A percentile compares a stretch with the other conserved stretches of the same genome.
Conservation (phyloP, 495 filamentous ascomycete genomes). For the Penicillium tannophilum region DNA sequence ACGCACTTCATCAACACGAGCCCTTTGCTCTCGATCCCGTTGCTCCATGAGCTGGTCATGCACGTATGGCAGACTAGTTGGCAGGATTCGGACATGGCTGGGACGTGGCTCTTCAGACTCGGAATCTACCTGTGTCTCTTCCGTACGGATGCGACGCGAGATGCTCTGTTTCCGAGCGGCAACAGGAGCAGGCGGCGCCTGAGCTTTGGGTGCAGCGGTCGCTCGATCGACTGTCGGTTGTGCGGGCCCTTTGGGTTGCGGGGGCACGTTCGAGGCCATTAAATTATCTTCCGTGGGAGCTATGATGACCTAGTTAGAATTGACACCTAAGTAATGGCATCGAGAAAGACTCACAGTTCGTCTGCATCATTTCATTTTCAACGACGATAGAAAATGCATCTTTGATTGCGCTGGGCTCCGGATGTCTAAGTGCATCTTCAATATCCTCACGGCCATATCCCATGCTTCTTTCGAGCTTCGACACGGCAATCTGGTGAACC, state of each 20-base stretch:
- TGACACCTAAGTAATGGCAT: background rate
- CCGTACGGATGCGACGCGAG: constrained; percentile 30
- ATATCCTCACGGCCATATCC: constrained; percentile 95
- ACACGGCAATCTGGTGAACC: constrained; percentile 86
- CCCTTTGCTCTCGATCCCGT: constrained; percentile 48
- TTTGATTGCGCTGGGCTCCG: constrained; percentile 96
- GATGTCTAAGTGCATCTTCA: constrained; percentile 84
- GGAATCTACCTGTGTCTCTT: constrained; percentile 30
- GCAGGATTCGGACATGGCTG: constrained; percentile 85
- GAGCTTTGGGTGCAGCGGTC: constrained; percentile 25
- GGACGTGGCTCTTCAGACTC: constrained; percentile 47
- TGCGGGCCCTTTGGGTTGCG: constrained; percentile 25
- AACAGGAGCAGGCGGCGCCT: constrained; percentile 19
- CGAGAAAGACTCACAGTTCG: constrained; percentile 66
- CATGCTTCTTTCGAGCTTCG: constrained; percentile 96
- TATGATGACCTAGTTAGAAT: constrained; percentile 24
- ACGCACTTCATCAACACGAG: constrained; percentile 32
- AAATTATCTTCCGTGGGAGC: constrained; percentile 47
- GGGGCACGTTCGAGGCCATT: constrained; percentile 30
- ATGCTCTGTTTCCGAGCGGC: constrained; percentile 26
- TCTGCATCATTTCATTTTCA: constrained; percentile 97
- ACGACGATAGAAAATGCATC: constrained; percentile 97
- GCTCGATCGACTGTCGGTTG: constrained; percentile 26
- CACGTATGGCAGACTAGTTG: constrained; percentile 85
- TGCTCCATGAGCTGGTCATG: constrained; percentile 87